Evolutionary conservation across 75 land plant species (phyloP).

Genomic region (Picea sitchensis): DNA sequence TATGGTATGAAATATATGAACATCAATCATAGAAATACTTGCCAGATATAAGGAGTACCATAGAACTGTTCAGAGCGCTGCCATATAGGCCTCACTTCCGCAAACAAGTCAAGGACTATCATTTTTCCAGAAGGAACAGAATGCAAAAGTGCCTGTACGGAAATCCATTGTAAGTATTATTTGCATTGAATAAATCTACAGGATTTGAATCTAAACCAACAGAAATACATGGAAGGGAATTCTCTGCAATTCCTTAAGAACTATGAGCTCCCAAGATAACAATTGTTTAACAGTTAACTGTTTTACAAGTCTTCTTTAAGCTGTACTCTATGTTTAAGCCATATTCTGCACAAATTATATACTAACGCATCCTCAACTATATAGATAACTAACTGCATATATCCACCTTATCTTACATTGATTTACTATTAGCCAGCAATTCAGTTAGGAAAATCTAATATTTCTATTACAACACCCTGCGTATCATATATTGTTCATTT

Average conservation of each 20-base stretch:
- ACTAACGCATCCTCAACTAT: too few species aligned
- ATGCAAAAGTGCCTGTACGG: constrained; percentile 84
- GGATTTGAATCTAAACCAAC: not conserved
- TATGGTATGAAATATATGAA: not conserved
- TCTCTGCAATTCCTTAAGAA: not conserved
- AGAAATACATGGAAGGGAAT: not conserved
- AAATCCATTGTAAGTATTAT: not conserved
- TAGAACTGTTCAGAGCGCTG: constrained; percentile 81
- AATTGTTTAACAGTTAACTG: not conserved
- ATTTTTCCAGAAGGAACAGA: constrained; percentile 96
- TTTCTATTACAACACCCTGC: not conserved
- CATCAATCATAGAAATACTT: not conserved
- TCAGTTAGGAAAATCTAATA: not conserved
- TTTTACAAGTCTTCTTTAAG: not conserved
- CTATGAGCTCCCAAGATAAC: not conserved
- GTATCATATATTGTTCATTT: not conserved
- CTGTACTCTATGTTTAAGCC: not conserved
- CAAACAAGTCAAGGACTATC: constrained; percentile 96
- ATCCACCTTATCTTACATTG: too few species aligned
- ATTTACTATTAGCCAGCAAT: not conserved
- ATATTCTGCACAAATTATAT: too few species aligned
- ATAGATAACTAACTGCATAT: too few species aligned
- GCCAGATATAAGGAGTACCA: constrained; percentile 95
- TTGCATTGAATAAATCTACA: not conserved
- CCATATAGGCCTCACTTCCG: constrained; percentile 96